These are phyloP conservation scores for Bremia lactucae DNA, from an alignment of 352 stramenopile species.

Conservation along the genomic window DNA sequence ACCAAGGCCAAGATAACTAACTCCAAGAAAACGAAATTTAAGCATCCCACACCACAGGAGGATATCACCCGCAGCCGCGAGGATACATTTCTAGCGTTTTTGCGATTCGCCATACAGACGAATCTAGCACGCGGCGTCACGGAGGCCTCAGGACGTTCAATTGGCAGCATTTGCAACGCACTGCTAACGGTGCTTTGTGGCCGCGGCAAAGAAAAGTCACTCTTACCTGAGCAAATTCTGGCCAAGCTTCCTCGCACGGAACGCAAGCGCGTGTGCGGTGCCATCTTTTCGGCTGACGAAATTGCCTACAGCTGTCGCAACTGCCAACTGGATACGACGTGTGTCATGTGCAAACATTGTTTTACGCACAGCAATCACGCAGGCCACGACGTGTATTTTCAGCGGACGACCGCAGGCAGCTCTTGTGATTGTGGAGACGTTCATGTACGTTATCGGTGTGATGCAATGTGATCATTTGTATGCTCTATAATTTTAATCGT, in stretches of 20 bases:
- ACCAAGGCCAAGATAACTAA: conserved; percentile 16
- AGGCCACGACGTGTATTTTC: conserved; percentile 82
- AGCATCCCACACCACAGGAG: conserved; percentile 21
- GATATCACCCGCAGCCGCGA: conserved; percentile 25
- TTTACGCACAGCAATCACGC: conserved; percentile 73
- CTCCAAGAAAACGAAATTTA: conserved; percentile 18
- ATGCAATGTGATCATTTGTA: not conserved
- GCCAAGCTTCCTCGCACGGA: conserved; percentile 45
- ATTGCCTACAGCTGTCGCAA: conserved; percentile 84
- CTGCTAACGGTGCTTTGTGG: conserved; percentile 45
- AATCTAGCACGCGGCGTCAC: conserved; percentile 18
- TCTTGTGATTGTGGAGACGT: conserved; percentile 80
- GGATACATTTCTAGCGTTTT: conserved; percentile 35
- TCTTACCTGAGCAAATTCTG: conserved; percentile 41
- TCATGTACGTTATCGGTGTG: conserved; percentile 32
- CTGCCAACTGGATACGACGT: conserved; percentile 78
- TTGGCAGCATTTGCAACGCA: conserved; percentile 30
- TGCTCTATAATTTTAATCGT: not conserved
- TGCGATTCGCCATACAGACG: conserved; percentile 40
- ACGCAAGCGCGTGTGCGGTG: conserved; percentile 68
- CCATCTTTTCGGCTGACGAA: conserved; percentile 79
- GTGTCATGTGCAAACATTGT: conserved; percentile 80
- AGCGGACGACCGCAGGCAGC: conserved; percentile 74
- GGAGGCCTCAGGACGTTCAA: conserved; percentile 1
- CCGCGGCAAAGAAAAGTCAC: conserved; percentile 37